Base-by-base conservation (phyloP, 2,329 filamentous ascomycete genomes). In the Talaromyces verruculosus region DNA sequence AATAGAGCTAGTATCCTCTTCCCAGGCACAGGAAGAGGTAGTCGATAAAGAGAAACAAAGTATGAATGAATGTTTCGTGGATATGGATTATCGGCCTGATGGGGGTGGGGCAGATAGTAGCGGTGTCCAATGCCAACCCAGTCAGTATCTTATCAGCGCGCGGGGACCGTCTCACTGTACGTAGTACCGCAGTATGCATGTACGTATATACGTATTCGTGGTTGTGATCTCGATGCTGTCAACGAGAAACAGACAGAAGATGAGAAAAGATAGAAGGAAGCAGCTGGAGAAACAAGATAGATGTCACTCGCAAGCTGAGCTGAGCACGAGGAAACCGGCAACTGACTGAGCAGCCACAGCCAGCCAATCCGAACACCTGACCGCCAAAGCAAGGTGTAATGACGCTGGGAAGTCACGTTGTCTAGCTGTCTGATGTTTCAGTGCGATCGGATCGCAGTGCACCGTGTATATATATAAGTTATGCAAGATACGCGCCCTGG, bases 101-200 rank as follows among this genome's bases (percentile, higher is more conserved):
- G 39, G 25, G 25, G 49, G 60, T 63, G 64, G 64, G 64, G 64
- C 59, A 45, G 59, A 47, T 30, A 22, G 60, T 45, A 59, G 65
- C 60, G 60, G 65, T 65, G 64, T 58, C 57, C 55, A 60, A 49
- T 45, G 61, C 61, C 61, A 64, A 64, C 61, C 49, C 43, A 43
- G 57, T 33, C 57, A 30, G 37, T 63, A 41, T 63, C 49, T 62
- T 58, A 60, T 62, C 60, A 61, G 35, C 47, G 17, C 55, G 33
- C 33, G 60, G 60, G 60, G 61, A 62, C 37, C 25, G 33, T n/a
- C n/a, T n/a, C n/a, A n/a, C n/a, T n/a, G n/a, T n/a, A n/a, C n/a
- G n/a, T n/a, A n/a, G n/a, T n/a, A n/a, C n/a, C n/a, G n/a, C n/a
- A n/a, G n/a, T 53, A n/a, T 10, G 30, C 3, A 5, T 25, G 30